Base-by-base conservation (phyloP, 2,329 filamentous ascomycete genomes). In the Microcyclospora tardicrescens region DNA sequence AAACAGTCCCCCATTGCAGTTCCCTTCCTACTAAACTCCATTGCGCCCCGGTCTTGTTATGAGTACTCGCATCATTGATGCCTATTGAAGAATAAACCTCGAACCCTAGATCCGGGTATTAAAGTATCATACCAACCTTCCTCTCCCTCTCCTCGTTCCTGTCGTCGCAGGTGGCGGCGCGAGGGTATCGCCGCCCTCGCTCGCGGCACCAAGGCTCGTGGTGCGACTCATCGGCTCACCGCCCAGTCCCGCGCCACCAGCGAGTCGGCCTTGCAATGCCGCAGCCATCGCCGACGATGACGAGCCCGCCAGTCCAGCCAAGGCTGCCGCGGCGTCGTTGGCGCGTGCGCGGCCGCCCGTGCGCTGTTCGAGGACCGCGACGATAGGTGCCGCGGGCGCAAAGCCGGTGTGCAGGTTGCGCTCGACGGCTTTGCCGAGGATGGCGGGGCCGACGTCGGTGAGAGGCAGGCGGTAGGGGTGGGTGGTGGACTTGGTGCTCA, bases 381-480 rank as follows among this genome's bases (percentile, higher is more conserved):
- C 35, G 14, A 41, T 36, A 13, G 28, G 29, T 28, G 38, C 38
- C 24, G 43, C 40, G 28, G 54, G 51, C 12, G 57, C 57, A 37
- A 59, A 61, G 2, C 58, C 58, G 9, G 53, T 56, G 6, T 45
- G 42, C 27, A 51, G 46, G 16, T 56, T 50, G 33, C 58, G 45
- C 36, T 59, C 56, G 10, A 61, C 58, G 11, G 56, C 54, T 29
- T 42, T 42, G 6, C 49, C 55, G 16, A 61, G 54, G 34, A 53
- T 38, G 8, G 58, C 53, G 12, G 57, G 55, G 6, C 58, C 58
- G 6, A 50, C 52, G 39, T 60, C 57, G 33, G 57, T 42, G 12
- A 59, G 43, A 8, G 58, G 57, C 10, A 60, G 38, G 27, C 58
- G 49, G 41, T 57, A 60, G 2, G 58, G 58, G 19, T 52, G 51